These are phyloP conservation scores for Primulina huaijiensis DNA, from an alignment of 257 asterid genomes.

Conservation along the genomic window DNA sequence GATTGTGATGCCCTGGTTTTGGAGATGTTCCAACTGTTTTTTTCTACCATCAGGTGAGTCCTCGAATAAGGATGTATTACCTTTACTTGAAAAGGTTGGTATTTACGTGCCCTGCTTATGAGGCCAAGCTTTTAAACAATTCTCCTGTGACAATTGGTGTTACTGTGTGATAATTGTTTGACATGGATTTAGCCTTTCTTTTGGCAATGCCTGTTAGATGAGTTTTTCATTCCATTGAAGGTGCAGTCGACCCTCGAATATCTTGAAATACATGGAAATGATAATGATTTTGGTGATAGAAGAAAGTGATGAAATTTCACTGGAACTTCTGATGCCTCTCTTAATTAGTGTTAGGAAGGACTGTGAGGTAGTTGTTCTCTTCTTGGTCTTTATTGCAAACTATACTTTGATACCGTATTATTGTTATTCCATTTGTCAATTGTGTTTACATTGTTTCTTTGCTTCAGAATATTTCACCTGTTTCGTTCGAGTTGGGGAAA, in stretches of 20 bases:
- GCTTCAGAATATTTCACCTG: constrained; percentile 35
- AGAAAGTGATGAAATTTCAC: constrained; percentile 39
- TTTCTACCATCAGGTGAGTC: constrained; percentile 41
- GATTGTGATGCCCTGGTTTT: constrained; percentile 31
- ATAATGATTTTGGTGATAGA: constrained; percentile 37
- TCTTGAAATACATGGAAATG: constrained; percentile 31
- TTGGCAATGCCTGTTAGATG: constrained; percentile 12
- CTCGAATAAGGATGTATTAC: background rate
- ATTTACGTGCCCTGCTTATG: background rate
- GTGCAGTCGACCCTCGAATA: constrained; percentile 26
- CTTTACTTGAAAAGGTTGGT: constrained; percentile 5
- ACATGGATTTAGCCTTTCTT: background rate
- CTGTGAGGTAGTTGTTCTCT: constrained; percentile 29
- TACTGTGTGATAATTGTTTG: constrained; percentile 2
- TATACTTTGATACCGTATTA: background rate
- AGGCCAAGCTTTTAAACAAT: constrained; percentile 8
- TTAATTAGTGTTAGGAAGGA: constrained; percentile 32
- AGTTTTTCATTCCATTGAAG: constrained; percentile 31
- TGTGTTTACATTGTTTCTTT: constrained; percentile 8
- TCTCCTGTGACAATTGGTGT: background rate
- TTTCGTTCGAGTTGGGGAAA: constrained; percentile 38
- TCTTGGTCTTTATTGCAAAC: background rate
- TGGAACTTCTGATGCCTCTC: constrained; percentile 38
- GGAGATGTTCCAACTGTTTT: constrained; percentile 48
- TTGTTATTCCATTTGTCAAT: constrained; percentile 8